Evolutionary conservation across 2,329 filamentous ascomycete genomes (phyloP).

Genomic region (Macrophomina tecta): DNA sequence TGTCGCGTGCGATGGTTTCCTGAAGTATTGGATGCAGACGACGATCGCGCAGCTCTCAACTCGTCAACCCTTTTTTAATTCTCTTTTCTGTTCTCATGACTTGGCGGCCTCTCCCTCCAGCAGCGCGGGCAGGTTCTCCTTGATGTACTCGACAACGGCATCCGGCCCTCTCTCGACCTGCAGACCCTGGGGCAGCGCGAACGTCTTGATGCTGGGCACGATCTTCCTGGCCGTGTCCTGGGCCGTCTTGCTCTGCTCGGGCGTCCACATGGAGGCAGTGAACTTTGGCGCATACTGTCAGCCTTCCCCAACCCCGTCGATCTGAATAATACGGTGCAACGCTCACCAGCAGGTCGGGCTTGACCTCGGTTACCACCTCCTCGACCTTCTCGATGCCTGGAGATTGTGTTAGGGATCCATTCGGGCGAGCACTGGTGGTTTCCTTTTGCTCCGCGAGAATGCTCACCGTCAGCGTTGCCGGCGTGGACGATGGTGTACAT

Average conservation of each 20-base stretch:
- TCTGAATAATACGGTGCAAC: background rate
- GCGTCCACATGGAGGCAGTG: conserved; percentile 66
- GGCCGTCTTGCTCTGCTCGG: conserved; percentile 56
- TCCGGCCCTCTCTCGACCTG: conserved; percentile 61
- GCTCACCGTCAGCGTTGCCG: conserved; percentile 66
- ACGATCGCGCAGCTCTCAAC: background rate
- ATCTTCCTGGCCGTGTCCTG: conserved; percentile 51
- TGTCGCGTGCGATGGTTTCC: conserved; percentile 7
- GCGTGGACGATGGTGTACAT: conserved; percentile 67
- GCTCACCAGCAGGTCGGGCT: conserved; percentile 62
- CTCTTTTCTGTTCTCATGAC: background rate
- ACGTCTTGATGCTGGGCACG: conserved; percentile 57
- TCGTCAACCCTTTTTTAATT: background rate
- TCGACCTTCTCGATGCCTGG: conserved; percentile 59
- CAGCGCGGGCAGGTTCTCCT: conserved; percentile 48
- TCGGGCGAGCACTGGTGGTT: too few relatives aligned
- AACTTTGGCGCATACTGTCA: conserved; percentile 51
- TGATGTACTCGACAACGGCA: conserved; percentile 60
- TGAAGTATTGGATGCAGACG: background rate
- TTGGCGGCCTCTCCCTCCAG: conserved; percentile 30
- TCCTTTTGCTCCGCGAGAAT: background rate
- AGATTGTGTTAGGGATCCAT: background rate
- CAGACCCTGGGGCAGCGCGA: conserved; percentile 61
- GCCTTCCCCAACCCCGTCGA: background rate
- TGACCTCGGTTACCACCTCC: conserved; percentile 56